Evolutionary conservation across 352 stramenopile genomes (phyloP), one percentile per base, ranked within the genome.

Genomic region (Globisporangium cederbergense): DNA sequence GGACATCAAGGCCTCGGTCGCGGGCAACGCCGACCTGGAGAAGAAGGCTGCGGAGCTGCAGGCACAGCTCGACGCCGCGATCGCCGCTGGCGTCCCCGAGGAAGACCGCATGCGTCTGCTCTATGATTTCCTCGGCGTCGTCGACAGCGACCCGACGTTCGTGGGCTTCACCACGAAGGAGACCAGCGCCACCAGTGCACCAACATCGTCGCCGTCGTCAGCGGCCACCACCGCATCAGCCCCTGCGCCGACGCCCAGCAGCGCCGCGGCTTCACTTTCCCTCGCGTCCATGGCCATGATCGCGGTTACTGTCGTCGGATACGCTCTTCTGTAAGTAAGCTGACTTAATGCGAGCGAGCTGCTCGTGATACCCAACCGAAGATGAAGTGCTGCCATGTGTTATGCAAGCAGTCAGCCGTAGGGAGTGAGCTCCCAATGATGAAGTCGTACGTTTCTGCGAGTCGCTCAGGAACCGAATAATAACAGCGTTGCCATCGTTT

Each of bases 91-190:
- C 18, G 51, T 49, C 50, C 53, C 49, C 9, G 60, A 65, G 50
- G 50, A 57, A 20, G 60, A 65, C 50, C 60, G 50, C 60, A 65
- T 65, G 60, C 50, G 40, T 13, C 28, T 65, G 38, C 50, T 59
- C 38, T 65, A 65, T 38, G 50, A 65, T 50, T 65, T 65, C 14
- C 42, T 65, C 25, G 18, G 22, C 22, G 42, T 28, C 20, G 50
- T 43, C 1, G 60, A 65, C 38, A 47, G 22, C 22, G 50, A 65
- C 60, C 38, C 60, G 14, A 65, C 25, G 22, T 65, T 65, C 60
- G 9, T 8, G 40, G 60, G 60, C 50, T 65, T 65, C 58, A 57
- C 22, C 36, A 40, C 55, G 3, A 51, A 51, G 16, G 34, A 49
- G 11, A 11, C 36, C 3, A 30, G 28, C 3, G 14, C 57, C 4